Conservation (phyloP, 2,329 filamentous ascomycete species). For the Sarocladiaceae sp. region DNA sequence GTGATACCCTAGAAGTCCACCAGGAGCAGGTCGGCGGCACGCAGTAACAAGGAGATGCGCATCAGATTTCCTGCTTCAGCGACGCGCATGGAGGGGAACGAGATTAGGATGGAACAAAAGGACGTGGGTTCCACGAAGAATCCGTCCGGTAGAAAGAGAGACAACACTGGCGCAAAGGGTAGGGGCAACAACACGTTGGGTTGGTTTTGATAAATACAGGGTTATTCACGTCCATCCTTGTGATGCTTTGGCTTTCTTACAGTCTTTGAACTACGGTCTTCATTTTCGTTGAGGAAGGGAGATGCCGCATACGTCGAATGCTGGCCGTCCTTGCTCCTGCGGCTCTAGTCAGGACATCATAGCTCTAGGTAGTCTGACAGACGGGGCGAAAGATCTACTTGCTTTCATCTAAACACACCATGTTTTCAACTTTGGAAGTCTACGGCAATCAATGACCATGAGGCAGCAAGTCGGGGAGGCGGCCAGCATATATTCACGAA, state of each 20-base stretch:
- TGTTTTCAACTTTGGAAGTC: background rate
- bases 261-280: background rate
- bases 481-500: background rate
- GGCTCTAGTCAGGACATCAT: too few species aligned
- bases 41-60: background rate
- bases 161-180: slow-evolving; percentile 3
- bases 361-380: background rate
- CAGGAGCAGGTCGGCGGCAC: slow-evolving; percentile 92
- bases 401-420: too few species aligned
- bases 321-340: too few species aligned
- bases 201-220: background rate
- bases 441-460: background rate
- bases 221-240: background rate
- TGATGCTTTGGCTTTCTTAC: slow-evolving; percentile 4
- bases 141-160: slow-evolving; percentile 5
- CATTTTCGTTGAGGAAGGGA: background rate
- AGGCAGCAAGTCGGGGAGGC: background rate
- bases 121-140: background rate
- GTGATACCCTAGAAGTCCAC: slow-evolving; percentile 93
- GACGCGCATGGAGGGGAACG: background rate
- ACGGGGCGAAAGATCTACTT: background rate
- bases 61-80: background rate
- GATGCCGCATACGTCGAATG: too few species aligned
- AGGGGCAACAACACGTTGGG: background rate
- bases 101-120: background rate